Evolutionary conservation across 192 early-diverging fungal species (phyloP), one percentile per base, ranked within the genome.

Genomic region (Podila epicladia): DNA sequence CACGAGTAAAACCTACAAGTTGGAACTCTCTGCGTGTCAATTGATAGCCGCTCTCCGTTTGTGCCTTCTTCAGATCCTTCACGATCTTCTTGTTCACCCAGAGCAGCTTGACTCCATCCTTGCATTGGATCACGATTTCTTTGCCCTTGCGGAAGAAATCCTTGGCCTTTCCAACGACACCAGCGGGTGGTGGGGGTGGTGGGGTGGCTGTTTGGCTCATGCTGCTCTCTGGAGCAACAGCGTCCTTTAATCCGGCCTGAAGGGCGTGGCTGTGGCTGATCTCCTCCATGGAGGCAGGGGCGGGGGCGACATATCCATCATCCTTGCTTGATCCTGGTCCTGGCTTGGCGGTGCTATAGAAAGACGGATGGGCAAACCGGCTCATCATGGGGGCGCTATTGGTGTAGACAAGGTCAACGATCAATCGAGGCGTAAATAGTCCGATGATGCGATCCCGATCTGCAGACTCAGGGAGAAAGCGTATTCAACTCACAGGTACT

Each of bases 71-170:
- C 45, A 89, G 57, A 9, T 72, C 73, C 51, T 84, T 78, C 50
- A 83, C 83, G 11, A 79, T 76, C 48, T 78, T 84, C 45, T 84
- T 82, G 55, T 89, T 89, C n/a, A 68, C 67, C 86, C 84, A 89
- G 2, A 89, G 71, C 1, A 85, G 57, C 64, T 89, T 87, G 15
- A 87, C 71, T 2, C 87, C 87, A 65, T 87, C 78, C 77, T 89
- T 89, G 72, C 87, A 89, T 37, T 87, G 87, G 12, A 65, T 69
- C n/a, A 84, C 70, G 45, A 89, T 67, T 26, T 89, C 86, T 64
- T 87, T 89, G 70, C 72, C 79, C 59, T 74, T 73, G 48, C 68
- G 64, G 51, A 64, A 51, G 50, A 67, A 82, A 45, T 71, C 72
- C 29, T 60, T 71, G 29, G 62, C 57, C 35, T 82, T 82, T 28